Base-by-base conservation (phyloP, 192 early-diverging fungal species). In the Coemansia sp. region DNA sequence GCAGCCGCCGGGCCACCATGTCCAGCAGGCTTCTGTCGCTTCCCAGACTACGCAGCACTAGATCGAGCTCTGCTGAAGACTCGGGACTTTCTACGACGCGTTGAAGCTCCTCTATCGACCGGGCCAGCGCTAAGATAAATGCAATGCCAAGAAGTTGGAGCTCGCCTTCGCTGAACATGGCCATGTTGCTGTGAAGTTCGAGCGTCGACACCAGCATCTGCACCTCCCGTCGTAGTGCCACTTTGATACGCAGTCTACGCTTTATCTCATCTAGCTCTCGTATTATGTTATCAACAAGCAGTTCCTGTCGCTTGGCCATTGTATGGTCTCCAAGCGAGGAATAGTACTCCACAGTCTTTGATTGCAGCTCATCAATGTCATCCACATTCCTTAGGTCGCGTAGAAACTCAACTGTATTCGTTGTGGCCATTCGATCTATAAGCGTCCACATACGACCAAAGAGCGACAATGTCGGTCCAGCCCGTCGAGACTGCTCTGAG, bases 381-480 rank as follows among this genome's bases (percentile, higher is more conserved):
- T n/a, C 19, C 19, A 9, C 22, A 0, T 60, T 44, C 9, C 12
- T n/a, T 25, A 78, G 59, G 24, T 78, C 70, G 7, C n/a, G 16
- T 38, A 73, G 48, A 25, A 69, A 67, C 55, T 26, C 34, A 19
- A 48, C 60, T 23, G 78, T 74, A 47, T 55, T 54, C n/a, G 31
- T 55, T 23, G 78, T 74, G n/a, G 54, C 53, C 14, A 81, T 65
- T 14, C 65, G 57, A 25, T 81, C 78, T 5, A 71, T 28, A 32
- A 74, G 50, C 22, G 60, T 71, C 78, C 78, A 81, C 68, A 75
- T 61, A 4, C 73, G 78, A 1, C 72, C 78, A 71, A 81, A 81
- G 54, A 71, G 65, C 56, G 78, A 75, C 49, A 81, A 57, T 1
- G 66, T 32, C 9, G 56, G 62, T 19, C 30, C 62, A 2, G 47